Base-by-base conservation (phyloP, 2,329 filamentous ascomycete species). In the Colletotrichum shisoi region DNA sequence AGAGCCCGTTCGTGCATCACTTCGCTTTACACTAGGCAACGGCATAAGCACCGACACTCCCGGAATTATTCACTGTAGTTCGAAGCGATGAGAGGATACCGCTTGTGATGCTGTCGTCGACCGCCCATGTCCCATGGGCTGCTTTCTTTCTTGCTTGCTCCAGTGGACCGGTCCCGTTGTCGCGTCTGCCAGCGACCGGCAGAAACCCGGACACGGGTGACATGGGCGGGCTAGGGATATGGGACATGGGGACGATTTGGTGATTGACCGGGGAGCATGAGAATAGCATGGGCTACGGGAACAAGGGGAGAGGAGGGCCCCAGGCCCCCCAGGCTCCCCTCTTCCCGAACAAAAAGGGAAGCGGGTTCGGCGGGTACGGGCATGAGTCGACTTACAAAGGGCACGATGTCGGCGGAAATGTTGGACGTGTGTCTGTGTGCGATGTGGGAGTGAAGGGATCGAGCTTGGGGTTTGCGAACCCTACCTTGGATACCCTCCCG, bases 381-480 rank as follows among this genome's bases (percentile, higher is more conserved):
- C 11, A 15, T 57, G 24, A 34, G 44, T 24, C 24, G 45, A 13
- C 31, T 57, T 27, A 13, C 11, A 15, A 44, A 57, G 40, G 24
- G 9, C n/a, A 57, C 24, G 54, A 57, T 57, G 15, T n/a, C 13
- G 53, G 31, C 17, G 24, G 48, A 39, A 58, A 58, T 58, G 31
- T 48, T 24, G 21, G 12, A 27, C 24, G 37, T 21, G 21, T 56
- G 37, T 44, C 42, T 46, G 56, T 58, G 56, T 37, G 58, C 34
- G 51, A n/a, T 60, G 62, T 44, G 51, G 51, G 63, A 37, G 44
- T 21, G 24, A 39, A 44, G 34, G 42, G 24, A 66, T 66, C 49
- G 37, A n/a, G 58, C 62, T 66, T 57, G 63, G 63, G 63, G 63
- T 39, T 66, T 51, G 34, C 19, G 57, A 66, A 57, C 63, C 63